These are phyloP conservation scores for Thalassiosira profunda DNA, from an alignment of 108 stramenopile genomes.

Conservation along the genomic window DNA sequence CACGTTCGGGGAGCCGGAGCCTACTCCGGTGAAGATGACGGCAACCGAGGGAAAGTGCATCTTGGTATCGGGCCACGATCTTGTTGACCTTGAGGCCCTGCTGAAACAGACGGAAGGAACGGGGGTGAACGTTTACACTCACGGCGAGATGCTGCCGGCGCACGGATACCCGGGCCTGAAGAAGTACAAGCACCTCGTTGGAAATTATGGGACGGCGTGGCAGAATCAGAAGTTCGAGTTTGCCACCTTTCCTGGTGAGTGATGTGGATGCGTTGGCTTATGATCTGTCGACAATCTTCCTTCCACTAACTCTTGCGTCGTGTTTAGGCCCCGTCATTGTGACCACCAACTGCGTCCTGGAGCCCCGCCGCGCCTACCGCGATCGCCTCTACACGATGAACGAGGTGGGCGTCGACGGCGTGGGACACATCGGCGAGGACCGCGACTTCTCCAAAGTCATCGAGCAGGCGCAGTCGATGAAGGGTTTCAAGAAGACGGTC, in stretches of 20 bases:
- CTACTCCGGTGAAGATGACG: conserved; percentile 65
- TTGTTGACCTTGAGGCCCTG: conserved; percentile 65
- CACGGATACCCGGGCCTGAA: conserved; percentile 82
- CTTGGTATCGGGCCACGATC: conserved; percentile 84
- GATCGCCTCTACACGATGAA: conserved; percentile 80
- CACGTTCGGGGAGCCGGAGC: conserved; percentile 65
- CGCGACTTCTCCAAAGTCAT: conserved; percentile 82
- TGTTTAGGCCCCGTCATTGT: conserved; percentile 77
- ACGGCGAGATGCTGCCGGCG: conserved; percentile 91
- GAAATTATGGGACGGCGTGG: conserved; percentile 88
- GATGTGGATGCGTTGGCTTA: no score
- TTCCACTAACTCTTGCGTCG: no score
- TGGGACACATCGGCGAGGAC: conserved; percentile 63
- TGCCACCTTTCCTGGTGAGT: conserved; percentile 75
- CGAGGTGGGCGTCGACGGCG: conserved; percentile 75
- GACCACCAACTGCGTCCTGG: conserved; percentile 82
- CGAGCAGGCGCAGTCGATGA: conserved; percentile 59
- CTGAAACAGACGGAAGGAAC: conserved; percentile 87
- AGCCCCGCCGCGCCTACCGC: conserved; percentile 76
- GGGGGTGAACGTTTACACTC: conserved; percentile 88
- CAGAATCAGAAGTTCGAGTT: conserved; percentile 89
- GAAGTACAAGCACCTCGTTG: conserved; percentile 74
- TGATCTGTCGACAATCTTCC: no score
- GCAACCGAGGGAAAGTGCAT: conserved; percentile 79
- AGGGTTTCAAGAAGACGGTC: conserved; percentile 72